Conservation (phyloP, 2,329 filamentous ascomycete genomes). For the Sclerotinia spermophila region DNA sequence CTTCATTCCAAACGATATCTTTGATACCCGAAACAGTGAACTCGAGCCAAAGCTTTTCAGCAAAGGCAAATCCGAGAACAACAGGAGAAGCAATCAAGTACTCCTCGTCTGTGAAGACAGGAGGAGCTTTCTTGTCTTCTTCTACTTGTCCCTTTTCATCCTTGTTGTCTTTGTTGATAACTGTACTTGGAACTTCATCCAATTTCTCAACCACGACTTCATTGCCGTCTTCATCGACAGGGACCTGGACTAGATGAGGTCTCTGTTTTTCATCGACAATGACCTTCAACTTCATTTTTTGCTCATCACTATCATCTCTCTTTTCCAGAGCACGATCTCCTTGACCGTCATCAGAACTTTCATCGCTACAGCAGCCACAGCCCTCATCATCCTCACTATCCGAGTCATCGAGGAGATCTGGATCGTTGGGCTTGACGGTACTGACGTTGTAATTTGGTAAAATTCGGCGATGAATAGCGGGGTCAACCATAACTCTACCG, state of each 20-base stretch:
- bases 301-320: conserved; percentile 31
- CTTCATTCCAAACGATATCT: conserved; percentile 80
- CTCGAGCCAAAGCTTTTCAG: conserved; percentile 87
- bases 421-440: conserved; percentile 67
- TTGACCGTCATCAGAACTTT: conserved; percentile 36
- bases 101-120: conserved; percentile 74
- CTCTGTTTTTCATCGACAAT: conserved; percentile 48
- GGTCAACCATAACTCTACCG: conserved; percentile 84
- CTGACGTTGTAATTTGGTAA: conserved; percentile 83
- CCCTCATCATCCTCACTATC: conserved; percentile 45
- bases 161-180: conserved; percentile 28
- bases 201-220: conserved; percentile 56
- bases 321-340: conserved; percentile 32
- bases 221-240: conserved; percentile 52
- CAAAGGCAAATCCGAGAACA: conserved; percentile 82
- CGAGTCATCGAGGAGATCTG: conserved; percentile 53
- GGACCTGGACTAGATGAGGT: conserved; percentile 50
- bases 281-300: conserved; percentile 38
- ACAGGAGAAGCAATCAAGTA: conserved; percentile 80
- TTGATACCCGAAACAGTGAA: conserved; percentile 75
- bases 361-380: conserved; percentile 41
- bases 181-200: conserved; percentile 46
- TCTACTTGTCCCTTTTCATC: conserved; percentile 21
- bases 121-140: conserved; percentile 38
- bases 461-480: conserved; percentile 75